Base-by-base conservation (phyloP, 345 rosid genomes). In the Rhodamnia rubescens region DNA sequence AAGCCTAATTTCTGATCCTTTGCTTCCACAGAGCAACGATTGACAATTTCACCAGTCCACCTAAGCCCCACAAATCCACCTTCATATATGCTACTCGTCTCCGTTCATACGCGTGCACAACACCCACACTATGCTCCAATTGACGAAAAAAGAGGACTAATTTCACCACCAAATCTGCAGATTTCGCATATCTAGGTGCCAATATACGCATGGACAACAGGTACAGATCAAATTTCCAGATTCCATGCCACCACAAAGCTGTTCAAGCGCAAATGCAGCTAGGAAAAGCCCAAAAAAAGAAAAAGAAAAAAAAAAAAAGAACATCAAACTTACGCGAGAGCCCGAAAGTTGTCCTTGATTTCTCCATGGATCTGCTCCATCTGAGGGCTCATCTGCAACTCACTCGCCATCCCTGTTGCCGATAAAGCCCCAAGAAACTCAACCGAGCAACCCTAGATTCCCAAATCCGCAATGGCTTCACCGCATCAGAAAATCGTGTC, bases 331-430 rank as follows among this genome's bases (percentile, higher is more conserved):
- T 93, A 95, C 98, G 98, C 92, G 87, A 97, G 97, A 75, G 96
- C 98, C 82, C 99, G 95, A 64, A 95, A 95, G 85, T 93, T 91
- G 90, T 97, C 98, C 75, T 94, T 95, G 87, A 97, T 97, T 90
- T 97, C 98, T 42, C 96, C 98, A 85, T 95, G 98, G 96, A 95
- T 95, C 96, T 95, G 99, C 93, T 97, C 98, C 93, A 97, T 88
- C 91, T 93, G 96, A 85, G 98, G 94, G 84, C 87, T 92, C 98
- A 95, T 94, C 88, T 90, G 97, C 85, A 96, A 88, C 55, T 92
- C 92, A 56, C 88, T 56, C 56, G 96, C 93, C 98, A 93, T 94
- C 32, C 32, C 44, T 42, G 59, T 32, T 16, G 59, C 59, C 84
- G 59, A 53, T 5, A 26, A 82, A 82, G 26, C 61, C 59, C 84